Evolutionary conservation across 345 rosid genomes (phyloP).

Genomic region (Pelargonium nanum): DNA sequence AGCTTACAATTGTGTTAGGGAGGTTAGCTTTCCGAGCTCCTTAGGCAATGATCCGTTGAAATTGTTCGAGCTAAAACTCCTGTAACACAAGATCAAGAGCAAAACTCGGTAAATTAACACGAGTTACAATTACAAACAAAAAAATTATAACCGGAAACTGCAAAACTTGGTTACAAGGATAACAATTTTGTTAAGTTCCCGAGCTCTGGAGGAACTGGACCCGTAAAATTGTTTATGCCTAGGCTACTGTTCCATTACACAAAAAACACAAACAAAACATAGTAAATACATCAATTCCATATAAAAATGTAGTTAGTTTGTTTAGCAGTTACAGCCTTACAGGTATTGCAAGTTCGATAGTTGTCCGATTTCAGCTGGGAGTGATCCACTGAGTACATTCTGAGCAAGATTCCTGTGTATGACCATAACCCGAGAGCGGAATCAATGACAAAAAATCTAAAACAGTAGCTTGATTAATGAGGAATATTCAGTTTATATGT

Average conservation of each 20-base stretch:
- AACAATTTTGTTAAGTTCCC: constrained; percentile 44
- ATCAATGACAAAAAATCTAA: neutral
- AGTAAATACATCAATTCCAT: neutral
- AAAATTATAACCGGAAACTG: neutral
- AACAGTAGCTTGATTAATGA: neutral
- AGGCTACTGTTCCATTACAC: constrained; percentile 37
- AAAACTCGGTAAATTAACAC: neutral
- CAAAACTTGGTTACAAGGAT: constrained; percentile 32
- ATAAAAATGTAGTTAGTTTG: neutral
- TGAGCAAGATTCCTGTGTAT: constrained; percentile 41
- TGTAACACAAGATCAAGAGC: constrained; percentile 12
- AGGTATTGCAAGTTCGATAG: constrained; percentile 42
- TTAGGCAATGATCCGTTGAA: constrained; percentile 37
- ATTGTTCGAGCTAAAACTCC: constrained; percentile 53
- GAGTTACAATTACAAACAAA: neutral
- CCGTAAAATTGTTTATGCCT: constrained; percentile 49
- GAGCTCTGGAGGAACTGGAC: constrained; percentile 38
- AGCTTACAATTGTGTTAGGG: constrained; percentile 43
- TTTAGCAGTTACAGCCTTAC: constrained; percentile 19
- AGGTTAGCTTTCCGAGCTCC: constrained; percentile 35
- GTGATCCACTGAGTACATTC: constrained; percentile 38
- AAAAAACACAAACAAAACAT: constrained; percentile 6
- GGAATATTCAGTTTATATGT: neutral
- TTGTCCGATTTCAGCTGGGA: constrained; percentile 37
- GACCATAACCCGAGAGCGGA: constrained; percentile 5